Percentiles rank a stretch among this genome's conserved stretches.
Evolutionary conservation across 75 land plant species (phyloP).

Genomic region (Pseudotsuga menziesii): DNA sequence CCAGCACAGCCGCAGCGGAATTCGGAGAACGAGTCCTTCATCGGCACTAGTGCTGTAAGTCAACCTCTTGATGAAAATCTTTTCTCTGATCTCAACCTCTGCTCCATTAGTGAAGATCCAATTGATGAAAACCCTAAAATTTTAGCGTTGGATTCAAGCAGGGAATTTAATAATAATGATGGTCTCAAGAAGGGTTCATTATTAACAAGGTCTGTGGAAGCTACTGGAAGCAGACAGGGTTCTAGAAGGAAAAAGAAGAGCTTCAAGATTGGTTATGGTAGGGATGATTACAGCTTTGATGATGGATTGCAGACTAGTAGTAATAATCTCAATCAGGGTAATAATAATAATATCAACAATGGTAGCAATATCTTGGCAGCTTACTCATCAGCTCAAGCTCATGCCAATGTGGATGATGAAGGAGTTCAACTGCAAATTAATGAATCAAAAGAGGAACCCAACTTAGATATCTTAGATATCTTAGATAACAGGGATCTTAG

Average conservation of each 20-base stretch:
- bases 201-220: neutral
- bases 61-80: conserved; percentile 47
- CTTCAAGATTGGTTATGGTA: conserved; percentile 41
- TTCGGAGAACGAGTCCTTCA: neutral
- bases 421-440: neutral
- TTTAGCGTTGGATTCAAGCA: conserved; percentile 24
- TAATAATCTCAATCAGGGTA: conserved; percentile 7
- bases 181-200: neutral
- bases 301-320: conserved; percentile 2
- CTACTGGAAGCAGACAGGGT: conserved; percentile 4
- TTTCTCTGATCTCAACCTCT: conserved; percentile 48
- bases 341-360: neutral
- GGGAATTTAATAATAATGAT: conserved; percentile 11
- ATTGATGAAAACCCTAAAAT: neutral
- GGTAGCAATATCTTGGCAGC: neutral
- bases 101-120: conserved; percentile 6
- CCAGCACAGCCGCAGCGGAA: neutral
- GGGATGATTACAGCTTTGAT: conserved; percentile 13
- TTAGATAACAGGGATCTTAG: neutral
- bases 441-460: neutral
- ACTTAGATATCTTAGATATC: neutral
- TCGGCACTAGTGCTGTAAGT: conserved; percentile 4
- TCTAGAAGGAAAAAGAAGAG: conserved; percentile 32
- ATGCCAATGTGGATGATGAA: neutral
- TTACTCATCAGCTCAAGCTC: neutral